phyloP scores from a whole-genome alignment of 2,329 filamentous ascomycete genomes.

The Mycosphaerella sp. region DNA sequence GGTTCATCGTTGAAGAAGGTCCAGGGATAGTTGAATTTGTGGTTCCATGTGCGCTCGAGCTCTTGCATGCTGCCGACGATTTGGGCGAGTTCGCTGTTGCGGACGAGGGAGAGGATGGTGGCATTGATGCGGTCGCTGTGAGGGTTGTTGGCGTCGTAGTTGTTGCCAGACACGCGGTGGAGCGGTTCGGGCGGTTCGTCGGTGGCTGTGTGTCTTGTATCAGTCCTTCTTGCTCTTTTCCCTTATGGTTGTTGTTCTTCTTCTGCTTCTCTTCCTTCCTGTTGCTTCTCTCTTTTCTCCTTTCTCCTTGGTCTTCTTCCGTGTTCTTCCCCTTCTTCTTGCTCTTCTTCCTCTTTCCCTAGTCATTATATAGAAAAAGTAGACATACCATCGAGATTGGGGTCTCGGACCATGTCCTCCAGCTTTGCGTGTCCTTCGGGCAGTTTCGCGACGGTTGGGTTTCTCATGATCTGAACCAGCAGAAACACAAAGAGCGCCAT shows the following conservation, averaged over 20 bases:
- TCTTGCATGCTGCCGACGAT: constrained; percentile 87
- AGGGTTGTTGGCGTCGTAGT: constrained; percentile 69
- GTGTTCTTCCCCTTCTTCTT: not conserved
- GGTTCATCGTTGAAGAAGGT: constrained; percentile 97
- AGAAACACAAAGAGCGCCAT: constrained; percentile 72
- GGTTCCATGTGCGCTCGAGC: constrained; percentile 90
- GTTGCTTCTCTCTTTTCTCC: no score
- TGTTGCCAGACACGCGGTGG: constrained; percentile 60
- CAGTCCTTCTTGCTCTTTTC: not conserved
- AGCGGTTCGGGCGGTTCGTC: constrained; percentile 75
- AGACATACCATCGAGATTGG: constrained; percentile 74
- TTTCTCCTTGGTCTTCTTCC: not conserved
- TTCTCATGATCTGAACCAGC: constrained; percentile 65
- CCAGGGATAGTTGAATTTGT: constrained; percentile 99
- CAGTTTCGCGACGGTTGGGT: constrained; percentile 41
- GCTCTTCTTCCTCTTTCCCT: no score
- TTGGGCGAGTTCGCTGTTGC: constrained; percentile 79
- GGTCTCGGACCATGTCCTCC: constrained; percentile 67
- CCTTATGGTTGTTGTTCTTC: not conserved
- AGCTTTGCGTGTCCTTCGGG: constrained; percentile 37
- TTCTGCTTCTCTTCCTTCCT: not conserved
- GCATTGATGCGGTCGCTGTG: constrained; percentile 85
- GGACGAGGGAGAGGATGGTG: constrained; percentile 82
- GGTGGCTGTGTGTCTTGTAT: constrained; percentile 42
- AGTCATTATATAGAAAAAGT: no score